phyloP scores from a whole-genome alignment of 208 protist species.

The Leishmania gerbilli region DNA sequence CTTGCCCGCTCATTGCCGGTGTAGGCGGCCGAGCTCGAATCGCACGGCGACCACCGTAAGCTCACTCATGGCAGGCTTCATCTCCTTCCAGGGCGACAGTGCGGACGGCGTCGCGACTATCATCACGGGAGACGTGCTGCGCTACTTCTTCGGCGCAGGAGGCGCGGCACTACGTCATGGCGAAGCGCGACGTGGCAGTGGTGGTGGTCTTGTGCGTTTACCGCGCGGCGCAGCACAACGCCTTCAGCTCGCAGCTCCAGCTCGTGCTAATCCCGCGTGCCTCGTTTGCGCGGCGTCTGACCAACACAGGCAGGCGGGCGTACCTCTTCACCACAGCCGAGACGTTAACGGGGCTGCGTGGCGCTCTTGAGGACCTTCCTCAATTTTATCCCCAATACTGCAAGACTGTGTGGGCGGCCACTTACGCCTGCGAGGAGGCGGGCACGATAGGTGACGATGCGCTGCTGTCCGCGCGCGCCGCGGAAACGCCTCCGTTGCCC shows the following conservation, averaged over 20 bases:
- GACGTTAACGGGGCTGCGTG: slow-evolving; percentile 6
- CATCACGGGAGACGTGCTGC: slow-evolving; percentile 44
- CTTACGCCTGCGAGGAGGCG: background rate
- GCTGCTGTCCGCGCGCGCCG: background rate
- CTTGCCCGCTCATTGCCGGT: background rate
- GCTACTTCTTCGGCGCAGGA: slow-evolving; percentile 35
- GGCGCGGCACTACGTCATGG: slow-evolving; percentile 8
- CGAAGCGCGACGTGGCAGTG: slow-evolving; percentile 29
- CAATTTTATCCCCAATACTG: slow-evolving; percentile 10
- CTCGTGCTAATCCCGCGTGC: slow-evolving; percentile 41
- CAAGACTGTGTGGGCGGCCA: slow-evolving; percentile 5
- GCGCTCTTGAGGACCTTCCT: slow-evolving; percentile 6
- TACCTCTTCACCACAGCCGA: slow-evolving; percentile 20
- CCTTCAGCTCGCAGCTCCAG: slow-evolving; percentile 29
- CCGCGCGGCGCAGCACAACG: slow-evolving; percentile 36
- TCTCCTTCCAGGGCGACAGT: slow-evolving; percentile 35
- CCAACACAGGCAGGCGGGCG: slow-evolving; percentile 14
- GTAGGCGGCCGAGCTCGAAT: background rate
- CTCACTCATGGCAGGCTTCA: slow-evolving; percentile 38
- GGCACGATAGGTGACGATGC: background rate
- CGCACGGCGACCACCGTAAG: slow-evolving; percentile 15
- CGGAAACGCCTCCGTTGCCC: slow-evolving; percentile 9
- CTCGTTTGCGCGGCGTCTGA: slow-evolving; percentile 4
- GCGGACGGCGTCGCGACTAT: slow-evolving; percentile 31
- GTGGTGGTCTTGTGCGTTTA: slow-evolving; percentile 43